These are phyloP conservation scores for Fragaria nilgerrensis DNA, from an alignment of 306 rosid species.

Conservation along the genomic window DNA sequence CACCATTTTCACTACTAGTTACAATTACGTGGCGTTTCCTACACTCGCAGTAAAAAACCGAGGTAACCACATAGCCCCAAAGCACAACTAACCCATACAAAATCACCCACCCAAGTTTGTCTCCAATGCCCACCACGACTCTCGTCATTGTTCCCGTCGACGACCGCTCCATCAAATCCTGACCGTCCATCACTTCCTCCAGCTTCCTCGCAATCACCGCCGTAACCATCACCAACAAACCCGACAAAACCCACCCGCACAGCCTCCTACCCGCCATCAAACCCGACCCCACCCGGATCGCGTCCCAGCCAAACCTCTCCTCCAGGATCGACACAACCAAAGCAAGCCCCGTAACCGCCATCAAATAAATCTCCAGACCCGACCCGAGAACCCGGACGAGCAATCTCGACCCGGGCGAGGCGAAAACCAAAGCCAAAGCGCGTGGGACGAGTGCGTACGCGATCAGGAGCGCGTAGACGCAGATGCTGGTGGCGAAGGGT, in stretches of 20 bases:
- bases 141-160: slow-evolving; percentile 11
- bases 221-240: slow-evolving; percentile 34
- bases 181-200: slow-evolving; percentile 42
- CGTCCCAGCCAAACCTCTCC: slow-evolving; percentile 63
- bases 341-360: slow-evolving; percentile 52
- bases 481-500: slow-evolving; percentile 49
- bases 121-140: slow-evolving; percentile 23
- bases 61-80: slow-evolving; percentile 54
- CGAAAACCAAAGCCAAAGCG: slow-evolving; percentile 19
- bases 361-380: slow-evolving; percentile 50
- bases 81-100: slow-evolving; percentile 48
- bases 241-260: slow-evolving; percentile 59
- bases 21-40: slow-evolving; percentile 37
- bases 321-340: slow-evolving; percentile 68
- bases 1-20: slow-evolving; percentile 27
- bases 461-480: slow-evolving; percentile 40
- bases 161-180: slow-evolving; percentile 22
- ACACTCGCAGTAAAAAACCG: slow-evolving; percentile 66
- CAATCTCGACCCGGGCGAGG: slow-evolving; percentile 14
- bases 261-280: slow-evolving; percentile 48
- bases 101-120: slow-evolving; percentile 41
- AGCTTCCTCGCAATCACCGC: slow-evolving; percentile 35
- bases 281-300: slow-evolving; percentile 48
- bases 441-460: slow-evolving; percentile 38
- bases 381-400: slow-evolving; percentile 22